phyloP scores from a whole-genome alignment of 179 eudicot genomes.

The Actinidia chinensis region DNA sequence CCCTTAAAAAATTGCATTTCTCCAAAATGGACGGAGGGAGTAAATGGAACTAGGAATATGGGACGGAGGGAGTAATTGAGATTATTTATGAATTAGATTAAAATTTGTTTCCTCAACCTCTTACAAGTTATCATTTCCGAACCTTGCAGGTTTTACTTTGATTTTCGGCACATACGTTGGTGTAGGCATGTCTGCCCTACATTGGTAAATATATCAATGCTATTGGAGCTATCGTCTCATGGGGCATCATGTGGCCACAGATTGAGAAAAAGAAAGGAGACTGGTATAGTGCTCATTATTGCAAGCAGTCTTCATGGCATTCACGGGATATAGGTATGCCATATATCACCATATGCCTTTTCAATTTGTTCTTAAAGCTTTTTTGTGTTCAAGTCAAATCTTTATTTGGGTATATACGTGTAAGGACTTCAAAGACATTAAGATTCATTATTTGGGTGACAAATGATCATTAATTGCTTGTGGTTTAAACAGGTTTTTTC shows the following conservation, averaged over 20 bases:
- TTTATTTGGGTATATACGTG: neutral
- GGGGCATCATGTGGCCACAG: slow-evolving; percentile 51
- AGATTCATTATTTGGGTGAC: no score
- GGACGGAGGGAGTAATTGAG: no score
- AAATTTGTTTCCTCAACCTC: no score
- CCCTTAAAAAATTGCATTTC: no score
- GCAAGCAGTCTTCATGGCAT: slow-evolving; percentile 38
- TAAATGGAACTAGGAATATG: no score
- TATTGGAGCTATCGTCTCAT: slow-evolving; percentile 43
- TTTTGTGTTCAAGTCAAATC: neutral
- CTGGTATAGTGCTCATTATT: slow-evolving; percentile 33
- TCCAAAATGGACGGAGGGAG: no score
- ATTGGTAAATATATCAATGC: slow-evolving; percentile 37
- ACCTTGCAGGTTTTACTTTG: slow-evolving; percentile 40
- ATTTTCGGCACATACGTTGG: slow-evolving; percentile 47
- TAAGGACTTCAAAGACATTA: no score
- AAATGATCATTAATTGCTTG: neutral
- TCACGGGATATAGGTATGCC: slow-evolving; percentile 40
- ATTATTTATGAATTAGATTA: no score
- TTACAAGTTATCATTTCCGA: neutral
- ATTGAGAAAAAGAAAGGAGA: slow-evolving; percentile 31
- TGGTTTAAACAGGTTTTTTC: slow-evolving; percentile 32
- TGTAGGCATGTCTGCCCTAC: slow-evolving; percentile 52
- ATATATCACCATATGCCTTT: neutral
- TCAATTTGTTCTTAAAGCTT: no score